These are phyloP conservation scores for Trametes villosa DNA, from an alignment of 768 basidiomycete species.

Conservation along the genomic window DNA sequence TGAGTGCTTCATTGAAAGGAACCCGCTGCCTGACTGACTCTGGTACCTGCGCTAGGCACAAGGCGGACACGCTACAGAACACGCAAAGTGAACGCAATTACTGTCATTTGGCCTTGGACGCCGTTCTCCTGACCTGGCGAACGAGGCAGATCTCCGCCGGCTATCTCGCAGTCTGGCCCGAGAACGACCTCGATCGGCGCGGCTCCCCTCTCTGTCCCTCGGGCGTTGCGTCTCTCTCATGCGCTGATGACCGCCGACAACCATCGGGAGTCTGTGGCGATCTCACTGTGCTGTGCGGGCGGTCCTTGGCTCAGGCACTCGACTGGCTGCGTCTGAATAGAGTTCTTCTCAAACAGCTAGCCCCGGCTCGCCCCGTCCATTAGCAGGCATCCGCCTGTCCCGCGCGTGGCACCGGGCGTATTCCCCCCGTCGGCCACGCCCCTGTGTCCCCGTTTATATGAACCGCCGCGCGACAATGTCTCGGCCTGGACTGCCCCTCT, in stretches of 20 bases:
- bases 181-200: not conserved
- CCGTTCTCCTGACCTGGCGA: not conserved
- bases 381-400: conserved; percentile 9
- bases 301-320: too few relatives aligned
- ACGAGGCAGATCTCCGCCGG: not conserved
- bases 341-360: not conserved
- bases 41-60: too few relatives aligned
- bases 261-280: not conserved
- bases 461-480: not conserved
- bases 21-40: too few relatives aligned
- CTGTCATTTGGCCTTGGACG: not conserved
- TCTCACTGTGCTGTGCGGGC: too few relatives aligned
- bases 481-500: not conserved
- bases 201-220: not conserved
- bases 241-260: not conserved
- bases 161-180: not conserved
- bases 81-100: not conserved
- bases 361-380: not conserved
- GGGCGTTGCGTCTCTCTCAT: not conserved
- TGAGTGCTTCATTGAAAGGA: too few relatives aligned
- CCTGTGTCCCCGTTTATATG: conserved; percentile 10
- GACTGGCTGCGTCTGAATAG: not conserved
- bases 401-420: conserved; percentile 11
- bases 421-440: conserved; percentile 20
- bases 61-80: too few relatives aligned